Percentiles rank a stretch among this genome's conserved stretches.
These are phyloP conservation scores for Platanthera zijinensis DNA, from an alignment of 106 monocot species.

Conservation along the genomic window DNA sequence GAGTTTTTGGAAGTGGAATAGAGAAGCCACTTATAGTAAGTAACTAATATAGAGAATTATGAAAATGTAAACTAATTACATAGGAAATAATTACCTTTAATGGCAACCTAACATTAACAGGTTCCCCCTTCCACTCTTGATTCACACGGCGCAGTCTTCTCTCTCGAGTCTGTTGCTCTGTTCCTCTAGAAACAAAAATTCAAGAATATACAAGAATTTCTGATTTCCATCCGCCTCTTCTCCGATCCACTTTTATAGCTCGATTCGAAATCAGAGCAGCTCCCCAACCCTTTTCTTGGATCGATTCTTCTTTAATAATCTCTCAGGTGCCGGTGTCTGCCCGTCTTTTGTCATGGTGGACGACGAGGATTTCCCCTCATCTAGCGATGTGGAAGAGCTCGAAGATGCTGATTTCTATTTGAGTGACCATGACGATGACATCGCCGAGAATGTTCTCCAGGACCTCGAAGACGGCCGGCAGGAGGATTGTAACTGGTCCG, in stretches of 20 bases:
- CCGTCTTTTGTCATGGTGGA: slow-evolving; percentile 17
- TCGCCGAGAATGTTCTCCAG: slow-evolving; percentile 44
- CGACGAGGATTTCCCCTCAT: slow-evolving; percentile 29
- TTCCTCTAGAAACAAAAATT: neutral
- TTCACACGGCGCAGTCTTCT: neutral
- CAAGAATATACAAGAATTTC: neutral
- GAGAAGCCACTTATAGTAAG: no score
- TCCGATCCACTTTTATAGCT: neutral
- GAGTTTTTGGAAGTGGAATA: no score
- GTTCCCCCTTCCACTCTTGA: no score
- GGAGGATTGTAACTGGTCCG: slow-evolving; percentile 56
- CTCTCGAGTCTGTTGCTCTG: neutral
- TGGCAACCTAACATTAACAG: no score
- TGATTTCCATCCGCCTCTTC: neutral
- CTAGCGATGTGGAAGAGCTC: slow-evolving; percentile 25
- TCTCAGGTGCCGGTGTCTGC: neutral
- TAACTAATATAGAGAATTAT: no score
- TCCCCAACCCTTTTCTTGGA: neutral
- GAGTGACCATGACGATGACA: slow-evolving; percentile 48
- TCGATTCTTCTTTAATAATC: neutral
- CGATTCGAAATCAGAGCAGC: neutral
- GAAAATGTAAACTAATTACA: no score
- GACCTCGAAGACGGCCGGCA: slow-evolving; percentile 35
- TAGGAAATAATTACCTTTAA: no score
- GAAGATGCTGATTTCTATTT: slow-evolving; percentile 33